Percentiles rank a stretch among this genome's conserved stretches.
These are phyloP conservation scores for Trichophyton equinum DNA, from an alignment of 2,329 filamentous ascomycete genomes.

Conservation along the genomic window DNA sequence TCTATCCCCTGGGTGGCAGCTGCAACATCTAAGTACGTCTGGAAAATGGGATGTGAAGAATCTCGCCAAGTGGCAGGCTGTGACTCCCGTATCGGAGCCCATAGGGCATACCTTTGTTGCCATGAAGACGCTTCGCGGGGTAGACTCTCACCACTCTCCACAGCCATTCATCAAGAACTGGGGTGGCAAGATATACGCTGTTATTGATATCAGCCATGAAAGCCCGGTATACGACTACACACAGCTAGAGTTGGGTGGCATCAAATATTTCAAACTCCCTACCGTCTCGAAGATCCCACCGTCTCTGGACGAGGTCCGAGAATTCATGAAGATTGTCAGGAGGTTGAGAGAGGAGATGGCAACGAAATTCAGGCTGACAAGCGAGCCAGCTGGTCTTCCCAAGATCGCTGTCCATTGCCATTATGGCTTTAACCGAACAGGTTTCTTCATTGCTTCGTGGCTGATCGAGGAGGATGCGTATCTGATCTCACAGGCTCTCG, in stretches of 20 bases:
- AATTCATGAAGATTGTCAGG: constrained; percentile 49
- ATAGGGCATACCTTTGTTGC: constrained; percentile 74
- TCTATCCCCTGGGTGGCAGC: constrained; percentile 76
- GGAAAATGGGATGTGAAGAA: constrained; percentile 99
- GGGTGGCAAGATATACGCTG: constrained; percentile 54
- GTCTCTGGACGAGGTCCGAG: constrained; percentile 45
- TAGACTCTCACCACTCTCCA: constrained; percentile 72
- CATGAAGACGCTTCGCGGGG: constrained; percentile 85
- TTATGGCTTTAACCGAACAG: constrained; percentile 89
- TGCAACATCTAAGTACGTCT: constrained; percentile 74
- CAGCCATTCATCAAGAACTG: constrained; percentile 56
- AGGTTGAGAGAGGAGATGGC: constrained; percentile 45
- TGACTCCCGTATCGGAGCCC: constrained; percentile 61
- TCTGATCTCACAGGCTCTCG: constrained; percentile 61
- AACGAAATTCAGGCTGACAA: constrained; percentile 17
- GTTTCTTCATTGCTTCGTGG: constrained; percentile 82
- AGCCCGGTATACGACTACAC: constrained; percentile 76
- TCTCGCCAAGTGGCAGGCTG: constrained; percentile 75
- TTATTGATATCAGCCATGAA: constrained; percentile 86
- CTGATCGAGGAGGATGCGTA: constrained; percentile 70
- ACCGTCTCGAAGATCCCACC: constrained; percentile 89
- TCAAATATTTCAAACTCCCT: constrained; percentile 73
- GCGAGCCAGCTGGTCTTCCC: too few relatives aligned
- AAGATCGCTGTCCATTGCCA: constrained; percentile 78
- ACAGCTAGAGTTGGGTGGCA: constrained; percentile 52